These are phyloP conservation scores for Alnus rubra DNA, from an alignment of 306 rosid species.

Conservation along the genomic window DNA sequence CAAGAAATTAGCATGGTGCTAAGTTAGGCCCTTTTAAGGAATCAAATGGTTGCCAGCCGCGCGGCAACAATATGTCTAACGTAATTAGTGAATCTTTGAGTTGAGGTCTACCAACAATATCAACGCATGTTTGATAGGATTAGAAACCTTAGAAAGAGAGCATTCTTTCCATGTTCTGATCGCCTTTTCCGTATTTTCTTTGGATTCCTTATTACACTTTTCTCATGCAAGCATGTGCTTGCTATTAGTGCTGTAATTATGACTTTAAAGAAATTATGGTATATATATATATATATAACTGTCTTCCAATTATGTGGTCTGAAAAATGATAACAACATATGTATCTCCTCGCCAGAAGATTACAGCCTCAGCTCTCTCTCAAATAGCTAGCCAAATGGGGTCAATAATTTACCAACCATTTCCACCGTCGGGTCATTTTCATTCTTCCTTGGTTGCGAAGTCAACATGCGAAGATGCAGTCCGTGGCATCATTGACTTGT, in stretches of 20 bases:
- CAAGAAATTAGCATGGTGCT: constrained; percentile 36
- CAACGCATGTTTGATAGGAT: constrained; percentile 42
- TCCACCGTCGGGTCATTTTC: constrained; percentile 15
- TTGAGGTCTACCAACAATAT: constrained; percentile 65
- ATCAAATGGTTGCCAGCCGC: constrained; percentile 50
- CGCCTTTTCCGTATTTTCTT: constrained; percentile 4
- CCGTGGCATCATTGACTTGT: constrained; percentile 44
- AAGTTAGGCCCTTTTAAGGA: constrained; percentile 58
- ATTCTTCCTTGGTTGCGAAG: constrained; percentile 59
- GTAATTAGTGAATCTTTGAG: constrained; percentile 51
- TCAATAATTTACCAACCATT: constrained; percentile 27
- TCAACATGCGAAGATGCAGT: constrained; percentile 62
- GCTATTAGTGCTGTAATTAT: constrained; percentile 51
- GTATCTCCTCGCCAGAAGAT: not conserved
- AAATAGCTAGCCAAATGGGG: constrained; percentile 25
- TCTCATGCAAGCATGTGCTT: constrained; percentile 68
- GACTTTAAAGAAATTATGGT: constrained; percentile 38
- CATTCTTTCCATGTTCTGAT: constrained; percentile 14
- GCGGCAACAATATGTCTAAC: constrained; percentile 14
- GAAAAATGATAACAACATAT: constrained; percentile 23
- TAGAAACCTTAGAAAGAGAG: constrained; percentile 41
- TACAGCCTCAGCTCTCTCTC: constrained; percentile 15
- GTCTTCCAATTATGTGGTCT: constrained; percentile 42
- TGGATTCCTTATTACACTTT: constrained; percentile 31
- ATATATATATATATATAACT: constrained; percentile 17